Evolutionary conservation across 2,329 filamentous ascomycete species (phyloP).

Genomic region (Fusarium tanahbumbuense): DNA sequence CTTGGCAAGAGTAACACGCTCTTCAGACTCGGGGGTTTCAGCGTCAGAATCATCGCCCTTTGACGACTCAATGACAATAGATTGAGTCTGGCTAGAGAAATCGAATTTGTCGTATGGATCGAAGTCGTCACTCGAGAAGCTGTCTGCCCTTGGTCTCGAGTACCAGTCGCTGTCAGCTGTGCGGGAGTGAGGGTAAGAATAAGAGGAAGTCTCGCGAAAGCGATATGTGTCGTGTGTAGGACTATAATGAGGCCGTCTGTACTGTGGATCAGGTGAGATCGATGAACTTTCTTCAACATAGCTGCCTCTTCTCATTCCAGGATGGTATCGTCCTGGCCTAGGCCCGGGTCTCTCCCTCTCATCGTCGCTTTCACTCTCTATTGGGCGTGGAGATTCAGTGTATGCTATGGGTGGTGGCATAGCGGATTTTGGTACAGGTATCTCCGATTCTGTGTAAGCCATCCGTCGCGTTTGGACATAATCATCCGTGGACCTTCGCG

Average conservation of each 20-base stretch:
- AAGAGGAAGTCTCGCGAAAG: neutral
- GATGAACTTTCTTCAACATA: constrained; percentile 14
- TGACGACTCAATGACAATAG: constrained; percentile 36
- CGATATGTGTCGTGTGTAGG: constrained; percentile 4
- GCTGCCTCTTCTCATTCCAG: neutral
- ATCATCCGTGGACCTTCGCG: constrained; percentile 11
- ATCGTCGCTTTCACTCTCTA: constrained; percentile 29
- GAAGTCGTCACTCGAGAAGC: constrained; percentile 44
- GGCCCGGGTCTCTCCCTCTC: neutral
- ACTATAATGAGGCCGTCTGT: constrained; percentile 3
- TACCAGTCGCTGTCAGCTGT: constrained; percentile 10
- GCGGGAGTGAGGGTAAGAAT: neutral
- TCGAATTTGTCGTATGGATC: constrained; percentile 48
- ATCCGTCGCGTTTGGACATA: neutral
- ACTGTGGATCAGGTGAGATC: constrained; percentile 14
- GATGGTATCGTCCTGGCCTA: neutral
- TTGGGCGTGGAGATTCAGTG: constrained; percentile 35
- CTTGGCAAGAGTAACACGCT: constrained; percentile 25
- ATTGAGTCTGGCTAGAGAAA: constrained; percentile 39
- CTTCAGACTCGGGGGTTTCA: constrained; percentile 46
- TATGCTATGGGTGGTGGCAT: constrained; percentile 7
- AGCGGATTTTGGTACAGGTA: neutral
- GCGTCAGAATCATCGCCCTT: constrained; percentile 48
- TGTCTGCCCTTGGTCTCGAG: constrained; percentile 9
- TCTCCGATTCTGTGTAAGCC: neutral